Evolutionary conservation across 495 filamentous ascomycete genomes (phyloP).

Genomic region (Echria macrotheca): DNA sequence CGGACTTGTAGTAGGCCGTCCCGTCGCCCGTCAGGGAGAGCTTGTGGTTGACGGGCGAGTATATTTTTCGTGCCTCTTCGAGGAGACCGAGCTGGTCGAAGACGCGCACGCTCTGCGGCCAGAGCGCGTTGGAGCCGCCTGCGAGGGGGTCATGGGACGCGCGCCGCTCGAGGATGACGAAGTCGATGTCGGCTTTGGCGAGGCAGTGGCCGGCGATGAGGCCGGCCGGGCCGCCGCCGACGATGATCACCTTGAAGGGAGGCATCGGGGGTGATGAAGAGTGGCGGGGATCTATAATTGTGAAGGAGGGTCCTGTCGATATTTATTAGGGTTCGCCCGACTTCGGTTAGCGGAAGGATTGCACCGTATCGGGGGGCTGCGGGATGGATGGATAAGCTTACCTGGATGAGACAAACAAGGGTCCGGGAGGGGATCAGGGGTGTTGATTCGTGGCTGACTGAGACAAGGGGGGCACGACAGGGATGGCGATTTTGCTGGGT

Average conservation of each 20-base stretch:
- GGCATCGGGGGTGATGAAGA: too few species aligned
- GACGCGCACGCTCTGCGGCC: slow-evolving; percentile 29
- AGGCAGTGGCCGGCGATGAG: slow-evolving; percentile 45
- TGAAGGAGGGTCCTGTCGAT: too few species aligned
- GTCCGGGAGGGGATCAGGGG: too few species aligned
- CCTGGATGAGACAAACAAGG: too few species aligned
- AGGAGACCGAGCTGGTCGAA: slow-evolving; percentile 45
- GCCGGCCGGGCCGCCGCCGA: slow-evolving; percentile 46
- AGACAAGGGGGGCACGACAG: too few species aligned
- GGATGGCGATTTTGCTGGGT: too few species aligned
- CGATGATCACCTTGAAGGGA: slow-evolving; percentile 32
- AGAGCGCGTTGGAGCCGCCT: slow-evolving; percentile 37
- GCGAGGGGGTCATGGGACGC: slow-evolving; percentile 29
- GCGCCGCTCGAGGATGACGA: slow-evolving; percentile 43
- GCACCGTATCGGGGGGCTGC: too few species aligned
- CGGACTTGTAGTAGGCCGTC: slow-evolving; percentile 11
- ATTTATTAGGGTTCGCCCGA: too few species aligned
- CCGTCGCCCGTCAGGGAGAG: background rate
- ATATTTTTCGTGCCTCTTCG: slow-evolving; percentile 14
- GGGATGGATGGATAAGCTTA: too few species aligned
- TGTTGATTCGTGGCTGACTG: too few species aligned
- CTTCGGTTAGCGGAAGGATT: too few species aligned
- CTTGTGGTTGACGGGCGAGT: background rate
- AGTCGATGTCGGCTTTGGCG: slow-evolving; percentile 40
- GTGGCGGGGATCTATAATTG: too few species aligned